Evolutionary conservation across 768 basidiomycete species (phyloP).

Genomic region (Cystoderma amianthinum): DNA sequence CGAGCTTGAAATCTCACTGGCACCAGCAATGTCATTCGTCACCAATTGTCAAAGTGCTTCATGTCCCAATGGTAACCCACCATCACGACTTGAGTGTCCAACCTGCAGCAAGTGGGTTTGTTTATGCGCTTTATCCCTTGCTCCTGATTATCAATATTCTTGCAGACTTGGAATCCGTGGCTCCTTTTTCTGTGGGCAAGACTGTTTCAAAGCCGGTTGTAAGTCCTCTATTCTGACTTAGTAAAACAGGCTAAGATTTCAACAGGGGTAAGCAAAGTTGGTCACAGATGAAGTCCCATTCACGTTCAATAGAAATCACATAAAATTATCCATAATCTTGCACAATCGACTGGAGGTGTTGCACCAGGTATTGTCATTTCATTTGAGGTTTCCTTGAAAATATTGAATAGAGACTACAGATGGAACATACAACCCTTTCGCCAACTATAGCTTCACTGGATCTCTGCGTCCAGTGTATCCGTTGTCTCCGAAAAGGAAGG

Average conservation of each 20-base stretch:
- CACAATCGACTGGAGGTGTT: constrained; percentile 19
- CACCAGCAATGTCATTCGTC: no score
- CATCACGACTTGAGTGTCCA: constrained; percentile 85
- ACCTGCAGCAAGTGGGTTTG: constrained; percentile 81
- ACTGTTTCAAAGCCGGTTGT: constrained; percentile 96
- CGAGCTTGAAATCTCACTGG: no score
- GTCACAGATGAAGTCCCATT: no score
- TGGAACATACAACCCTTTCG: constrained; percentile 76
- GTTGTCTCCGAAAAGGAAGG: constrained; percentile 65
- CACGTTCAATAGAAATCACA: constrained; percentile 90
- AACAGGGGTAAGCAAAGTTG: constrained; percentile 37
- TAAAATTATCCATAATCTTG: constrained; percentile 69
- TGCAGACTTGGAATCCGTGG: constrained; percentile 71
- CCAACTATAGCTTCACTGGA: constrained; percentile 74
- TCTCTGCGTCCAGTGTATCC: constrained; percentile 79
- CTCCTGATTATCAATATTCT: constrained; percentile 8
- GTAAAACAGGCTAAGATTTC: constrained; percentile 8
- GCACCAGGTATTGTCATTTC: constrained; percentile 4
- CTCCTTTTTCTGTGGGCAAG: constrained; percentile 91
- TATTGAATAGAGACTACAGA: constrained; percentile 29
- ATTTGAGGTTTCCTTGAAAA: background rate
- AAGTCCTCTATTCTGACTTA: constrained; percentile 24
- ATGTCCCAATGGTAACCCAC: constrained; percentile 79
- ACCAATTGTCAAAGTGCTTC: constrained; percentile 60
- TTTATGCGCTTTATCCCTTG: constrained; percentile 4